Conservation (phyloP, 2,329 filamentous ascomycete species). For the Alternaria incomplexa region DNA sequence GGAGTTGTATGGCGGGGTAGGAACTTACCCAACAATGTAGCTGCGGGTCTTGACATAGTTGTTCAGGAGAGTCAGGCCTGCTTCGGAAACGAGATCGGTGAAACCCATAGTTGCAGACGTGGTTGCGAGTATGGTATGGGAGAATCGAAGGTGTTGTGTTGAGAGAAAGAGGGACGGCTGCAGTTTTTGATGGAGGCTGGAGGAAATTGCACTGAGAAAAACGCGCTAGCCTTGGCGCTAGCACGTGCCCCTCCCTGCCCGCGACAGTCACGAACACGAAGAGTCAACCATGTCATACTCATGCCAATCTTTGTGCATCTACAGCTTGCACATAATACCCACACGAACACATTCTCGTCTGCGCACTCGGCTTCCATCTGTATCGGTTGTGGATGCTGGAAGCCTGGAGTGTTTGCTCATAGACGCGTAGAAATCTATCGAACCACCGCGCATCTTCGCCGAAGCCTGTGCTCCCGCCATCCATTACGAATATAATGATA, state of each 20-base stretch:
- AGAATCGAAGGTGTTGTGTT: constrained; percentile 19
- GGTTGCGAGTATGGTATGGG: constrained; percentile 15
- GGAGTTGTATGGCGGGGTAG: constrained; percentile 35
- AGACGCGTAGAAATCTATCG: constrained; percentile 26
- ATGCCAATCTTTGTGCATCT: not conserved
- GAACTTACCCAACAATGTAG: constrained; percentile 82
- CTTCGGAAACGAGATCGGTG: constrained; percentile 70
- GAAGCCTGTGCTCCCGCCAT: constrained; percentile 28
- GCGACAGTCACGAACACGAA: not conserved
- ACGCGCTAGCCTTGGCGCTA: constrained; percentile 19
- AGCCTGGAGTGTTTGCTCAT: constrained; percentile 6
- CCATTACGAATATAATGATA: constrained; percentile 32
- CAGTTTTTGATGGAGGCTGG: constrained; percentile 26
- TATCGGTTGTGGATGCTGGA: not conserved
- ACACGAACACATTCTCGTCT: not conserved
- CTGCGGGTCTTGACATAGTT: constrained; percentile 75
- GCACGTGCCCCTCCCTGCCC: constrained; percentile 16
- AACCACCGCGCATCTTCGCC: constrained; percentile 30
- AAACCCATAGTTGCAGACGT: constrained; percentile 66
- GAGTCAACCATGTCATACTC: not conserved
- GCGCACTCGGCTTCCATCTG: not conserved
- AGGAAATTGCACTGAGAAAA: constrained; percentile 27
- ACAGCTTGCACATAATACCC: not conserved
- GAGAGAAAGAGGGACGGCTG: constrained; percentile 17
- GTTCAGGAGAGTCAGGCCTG: constrained; percentile 72